These are phyloP conservation scores for Ephemerocybe angulata DNA, from an alignment of 768 basidiomycete species.

Conservation along the genomic window DNA sequence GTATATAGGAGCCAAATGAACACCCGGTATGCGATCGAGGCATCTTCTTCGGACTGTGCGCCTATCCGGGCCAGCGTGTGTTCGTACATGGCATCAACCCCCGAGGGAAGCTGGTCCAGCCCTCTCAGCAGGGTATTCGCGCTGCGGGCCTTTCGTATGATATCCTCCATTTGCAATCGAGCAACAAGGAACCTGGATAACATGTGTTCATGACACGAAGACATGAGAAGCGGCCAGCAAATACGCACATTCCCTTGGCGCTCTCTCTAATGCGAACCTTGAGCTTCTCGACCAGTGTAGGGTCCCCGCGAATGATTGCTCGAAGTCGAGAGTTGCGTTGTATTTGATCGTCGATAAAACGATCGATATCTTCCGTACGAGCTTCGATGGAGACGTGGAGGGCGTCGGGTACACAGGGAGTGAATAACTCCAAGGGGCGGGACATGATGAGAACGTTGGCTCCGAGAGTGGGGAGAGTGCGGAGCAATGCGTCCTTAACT, in stretches of 20 bases:
- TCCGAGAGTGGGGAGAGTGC: background rate
- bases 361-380: background rate
- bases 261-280: background rate
- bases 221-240: background rate
- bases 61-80: background rate
- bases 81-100: background rate
- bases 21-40: background rate
- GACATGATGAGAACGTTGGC: background rate
- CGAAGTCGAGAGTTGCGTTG: background rate
- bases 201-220: background rate
- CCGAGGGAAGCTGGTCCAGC: background rate
- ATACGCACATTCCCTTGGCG: constrained; percentile 1
- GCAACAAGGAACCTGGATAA: constrained; percentile 6
- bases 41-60: background rate
- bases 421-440: background rate
- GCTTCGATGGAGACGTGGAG: background rate
- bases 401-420: background rate
- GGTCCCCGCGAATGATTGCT: background rate
- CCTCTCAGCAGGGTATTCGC: background rate
- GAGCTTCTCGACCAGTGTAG: background rate
- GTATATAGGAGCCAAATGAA: background rate
- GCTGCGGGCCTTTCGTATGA: background rate
- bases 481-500: background rate
- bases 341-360: background rate
- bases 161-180: constrained; percentile 1